phyloP scores from a whole-genome alignment of 371 early-diverging fungal genomes.

The Mortierella sp. region DNA sequence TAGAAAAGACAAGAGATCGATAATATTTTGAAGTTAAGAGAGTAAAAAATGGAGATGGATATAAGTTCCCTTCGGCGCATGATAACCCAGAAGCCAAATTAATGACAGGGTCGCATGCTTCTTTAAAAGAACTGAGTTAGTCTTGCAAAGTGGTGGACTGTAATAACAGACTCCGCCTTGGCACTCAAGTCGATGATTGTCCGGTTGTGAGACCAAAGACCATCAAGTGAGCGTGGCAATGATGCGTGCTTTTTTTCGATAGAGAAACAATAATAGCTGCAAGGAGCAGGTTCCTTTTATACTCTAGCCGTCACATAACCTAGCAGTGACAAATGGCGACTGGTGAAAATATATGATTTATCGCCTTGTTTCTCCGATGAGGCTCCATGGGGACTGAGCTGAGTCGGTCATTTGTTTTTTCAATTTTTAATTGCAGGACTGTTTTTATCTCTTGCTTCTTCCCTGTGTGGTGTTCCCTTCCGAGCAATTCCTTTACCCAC shows the following conservation, averaged over 20 bases:
- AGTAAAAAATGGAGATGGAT: not conserved
- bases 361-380: not conserved
- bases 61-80: constrained; percentile 58
- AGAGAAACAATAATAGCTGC: constrained; percentile 11
- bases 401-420: not conserved
- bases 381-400: not conserved
- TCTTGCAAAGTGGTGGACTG: constrained; percentile 55
- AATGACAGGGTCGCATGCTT: constrained; percentile 58
- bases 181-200: constrained; percentile 57
- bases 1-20: not conserved
- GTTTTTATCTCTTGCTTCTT: not conserved
- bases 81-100: constrained; percentile 52
- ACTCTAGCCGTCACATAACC: not conserved
- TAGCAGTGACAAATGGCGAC: no score
- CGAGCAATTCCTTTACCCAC: not conserved
- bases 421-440: not conserved
- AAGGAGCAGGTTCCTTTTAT: not conserved
- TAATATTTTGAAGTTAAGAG: not conserved
- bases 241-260: constrained; percentile 55
- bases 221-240: constrained; percentile 57
- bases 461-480: not conserved
- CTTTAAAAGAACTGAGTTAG: constrained; percentile 48
- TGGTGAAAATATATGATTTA: not conserved
- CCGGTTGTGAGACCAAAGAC: constrained; percentile 53
- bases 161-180: constrained; percentile 43